Base-by-base conservation (phyloP, 2,329 filamentous ascomycete species). In the Microsporum audouinii region DNA sequence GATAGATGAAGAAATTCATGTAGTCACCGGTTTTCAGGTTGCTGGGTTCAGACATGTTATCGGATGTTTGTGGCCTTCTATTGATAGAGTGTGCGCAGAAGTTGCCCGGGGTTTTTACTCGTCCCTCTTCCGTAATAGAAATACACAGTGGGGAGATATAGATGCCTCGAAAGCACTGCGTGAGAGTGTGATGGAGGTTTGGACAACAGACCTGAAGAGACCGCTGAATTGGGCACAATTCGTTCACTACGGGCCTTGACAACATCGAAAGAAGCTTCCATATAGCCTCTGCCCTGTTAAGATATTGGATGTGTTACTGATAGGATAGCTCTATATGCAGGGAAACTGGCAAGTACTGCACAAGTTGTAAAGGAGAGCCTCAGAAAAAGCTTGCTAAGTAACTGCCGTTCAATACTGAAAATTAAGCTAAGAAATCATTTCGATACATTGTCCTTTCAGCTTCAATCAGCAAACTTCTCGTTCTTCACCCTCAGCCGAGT, bases 11-110 rank as follows among this genome's bases (percentile, higher is more conserved):
- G 68, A 63, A 5, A 68, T 75, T 23, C 71, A 75, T 59, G 62
- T 73, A 6, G 72, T 67, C 3, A 71, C 69, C 47, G 71, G 64
- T 4, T 75, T 75, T 60, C 73, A 76, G 63, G 65, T 73, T 4
- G 69, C 70, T 2, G 71, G 73, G 0, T 75, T 74, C 60, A 65
- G 63, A 7, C 68, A 73, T 61, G 70, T 75, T 2, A 59, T 75
- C 31, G 72, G 69, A 5, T 69, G 33, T 12, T n/a, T 57, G 1
- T 57, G 59, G 51, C 67, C 4, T 61, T 75, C 51, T 74, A 71
- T 72, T 5, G 49, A 53, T 17, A 33, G 5, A 8, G 49, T 33
- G 2, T 53, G 33, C 34, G 55, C n/a, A 4, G 17, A 17, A 17
- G 14, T 57, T 3, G n/a, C 33, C 3, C 2, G 6, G 55, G 2